A percentile compares a stretch with the other conserved stretches of the same genome.
Evolutionary conservation across 1,284 basidiomycete genomes (phyloP).

Genomic region (Malassezia brasiliensis): DNA sequence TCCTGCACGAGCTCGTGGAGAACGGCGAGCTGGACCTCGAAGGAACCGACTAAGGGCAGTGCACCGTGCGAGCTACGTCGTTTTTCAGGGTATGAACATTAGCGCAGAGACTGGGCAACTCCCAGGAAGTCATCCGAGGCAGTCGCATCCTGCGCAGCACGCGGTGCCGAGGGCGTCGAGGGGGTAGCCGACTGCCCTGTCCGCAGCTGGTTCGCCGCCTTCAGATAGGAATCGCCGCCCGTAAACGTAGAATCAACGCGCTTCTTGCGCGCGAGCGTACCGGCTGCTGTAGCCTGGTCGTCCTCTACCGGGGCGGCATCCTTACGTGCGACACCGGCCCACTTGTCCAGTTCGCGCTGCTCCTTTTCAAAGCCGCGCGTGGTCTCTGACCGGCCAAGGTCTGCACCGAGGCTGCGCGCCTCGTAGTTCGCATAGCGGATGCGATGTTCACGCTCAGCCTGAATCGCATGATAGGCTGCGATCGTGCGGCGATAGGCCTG

Average conservation of each 20-base stretch:
- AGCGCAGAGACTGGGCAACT: constrained; percentile 4
- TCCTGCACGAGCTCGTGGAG: constrained; percentile 38
- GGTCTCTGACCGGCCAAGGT: constrained; percentile 53
- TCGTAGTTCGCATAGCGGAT: constrained; percentile 67
- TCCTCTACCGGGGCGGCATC: not conserved
- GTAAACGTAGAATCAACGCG: constrained; percentile 3
- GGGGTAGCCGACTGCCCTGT: not conserved
- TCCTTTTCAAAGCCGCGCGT: constrained; percentile 37
- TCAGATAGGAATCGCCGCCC: constrained; percentile 11
- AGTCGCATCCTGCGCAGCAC: not conserved
- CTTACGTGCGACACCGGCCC: constrained; percentile 27
- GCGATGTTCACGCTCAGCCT: constrained; percentile 62
- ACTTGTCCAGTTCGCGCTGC: constrained; percentile 28
- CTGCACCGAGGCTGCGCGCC: constrained; percentile 67
- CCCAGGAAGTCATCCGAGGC: constrained; percentile 12
- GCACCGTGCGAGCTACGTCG: not conserved
- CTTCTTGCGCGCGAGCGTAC: constrained; percentile 4
- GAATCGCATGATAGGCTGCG: constrained; percentile 29
- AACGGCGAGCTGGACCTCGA: constrained; percentile 40
- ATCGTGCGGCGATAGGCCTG: constrained; percentile 60
- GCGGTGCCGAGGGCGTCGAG: not conserved
- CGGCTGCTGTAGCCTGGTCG: not conserved
- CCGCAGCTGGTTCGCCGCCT: not conserved
- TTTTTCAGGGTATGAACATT: constrained; percentile 8
- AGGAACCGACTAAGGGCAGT: constrained; percentile 4